Evolutionary conservation across 2,329 filamentous ascomycete genomes (phyloP).

Genomic region (Aspergillus sp.): DNA sequence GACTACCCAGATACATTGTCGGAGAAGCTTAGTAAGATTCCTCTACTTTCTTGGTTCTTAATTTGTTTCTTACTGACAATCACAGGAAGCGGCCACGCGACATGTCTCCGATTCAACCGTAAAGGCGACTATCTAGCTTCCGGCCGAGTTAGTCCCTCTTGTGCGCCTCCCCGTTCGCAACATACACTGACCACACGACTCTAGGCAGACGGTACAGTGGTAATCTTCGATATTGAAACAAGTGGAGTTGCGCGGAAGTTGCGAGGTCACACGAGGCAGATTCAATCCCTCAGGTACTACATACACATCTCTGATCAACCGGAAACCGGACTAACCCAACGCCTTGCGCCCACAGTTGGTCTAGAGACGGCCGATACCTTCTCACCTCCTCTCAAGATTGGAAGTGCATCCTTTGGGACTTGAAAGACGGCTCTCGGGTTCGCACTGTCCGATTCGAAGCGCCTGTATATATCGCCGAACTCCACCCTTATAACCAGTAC

Average conservation of each 20-base stretch:
- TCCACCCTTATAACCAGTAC: slow-evolving; percentile 88
- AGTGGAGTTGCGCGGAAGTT: slow-evolving; percentile 95
- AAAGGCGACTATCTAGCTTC: slow-evolving; percentile 93
- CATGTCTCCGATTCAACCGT: slow-evolving; percentile 81
- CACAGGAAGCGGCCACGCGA: slow-evolving; percentile 62
- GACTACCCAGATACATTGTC: slow-evolving; percentile 91
- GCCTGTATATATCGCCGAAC: slow-evolving; percentile 91
- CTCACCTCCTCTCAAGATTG: slow-evolving; percentile 93
- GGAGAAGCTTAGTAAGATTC: slow-evolving; percentile 70
- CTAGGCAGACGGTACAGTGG: slow-evolving; percentile 80
- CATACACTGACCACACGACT: neutral
- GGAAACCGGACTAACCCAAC: neutral
- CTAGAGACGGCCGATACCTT: slow-evolving; percentile 83
- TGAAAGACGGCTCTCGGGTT: slow-evolving; percentile 69
- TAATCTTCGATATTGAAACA: slow-evolving; percentile 96
- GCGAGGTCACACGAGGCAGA: slow-evolving; percentile 86
- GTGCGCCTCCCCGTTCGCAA: neutral
- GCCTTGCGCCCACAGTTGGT: slow-evolving; percentile 63
- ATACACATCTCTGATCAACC: neutral
- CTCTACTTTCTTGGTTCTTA: neutral
- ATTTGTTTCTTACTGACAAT: slow-evolving; percentile 12
- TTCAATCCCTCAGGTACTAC: slow-evolving; percentile 73
- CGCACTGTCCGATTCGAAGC: slow-evolving; percentile 89
- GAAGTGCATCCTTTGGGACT: slow-evolving; percentile 95
- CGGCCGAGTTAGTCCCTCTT: slow-evolving; percentile 64